phyloP scores from a whole-genome alignment of 805 yeast genomes.

The Candida michaelii region DNA sequence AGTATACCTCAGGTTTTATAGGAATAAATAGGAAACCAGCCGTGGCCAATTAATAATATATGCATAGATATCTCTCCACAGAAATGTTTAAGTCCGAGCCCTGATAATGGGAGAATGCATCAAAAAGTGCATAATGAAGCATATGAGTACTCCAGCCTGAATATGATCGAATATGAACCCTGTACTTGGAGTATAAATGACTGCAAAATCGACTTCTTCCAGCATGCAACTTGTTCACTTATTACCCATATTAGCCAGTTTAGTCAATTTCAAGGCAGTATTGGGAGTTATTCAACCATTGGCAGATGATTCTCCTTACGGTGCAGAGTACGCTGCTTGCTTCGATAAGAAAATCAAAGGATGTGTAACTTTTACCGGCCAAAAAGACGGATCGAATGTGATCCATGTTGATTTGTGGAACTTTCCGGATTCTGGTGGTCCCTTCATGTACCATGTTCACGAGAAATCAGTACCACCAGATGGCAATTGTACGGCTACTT shows the following conservation, averaged over 20 bases:
- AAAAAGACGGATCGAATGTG: conserved; percentile 31
- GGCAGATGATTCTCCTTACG: conserved; percentile 16
- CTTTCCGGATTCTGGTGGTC: conserved; percentile 37
- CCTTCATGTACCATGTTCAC: conserved; percentile 43
- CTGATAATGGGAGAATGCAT: too few relatives aligned
- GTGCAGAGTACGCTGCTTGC: conserved; percentile 24
- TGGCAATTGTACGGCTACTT: conserved; percentile 40
- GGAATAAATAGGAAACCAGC: too few relatives aligned
- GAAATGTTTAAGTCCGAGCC: too few relatives aligned
- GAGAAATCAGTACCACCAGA: conserved; percentile 35
- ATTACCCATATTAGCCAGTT: neutral
- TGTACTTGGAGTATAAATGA: too few relatives aligned
- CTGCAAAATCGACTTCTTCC: neutral
- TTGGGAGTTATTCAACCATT: conserved; percentile 12
- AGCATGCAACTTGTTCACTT: neutral
- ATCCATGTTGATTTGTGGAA: conserved; percentile 31
- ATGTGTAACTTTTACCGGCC: conserved; percentile 27
- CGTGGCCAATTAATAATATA: too few relatives aligned
- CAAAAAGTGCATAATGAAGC: neutral
- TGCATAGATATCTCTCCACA: too few relatives aligned
- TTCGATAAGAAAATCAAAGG: conserved; percentile 28
- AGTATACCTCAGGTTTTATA: too few relatives aligned
- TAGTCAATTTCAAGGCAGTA: too few relatives aligned
- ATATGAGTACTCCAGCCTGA: neutral
- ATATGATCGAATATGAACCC: too few relatives aligned